Evolutionary conservation across 441 rosid species (phyloP).

Genomic region (Eutrema salsugineum): DNA sequence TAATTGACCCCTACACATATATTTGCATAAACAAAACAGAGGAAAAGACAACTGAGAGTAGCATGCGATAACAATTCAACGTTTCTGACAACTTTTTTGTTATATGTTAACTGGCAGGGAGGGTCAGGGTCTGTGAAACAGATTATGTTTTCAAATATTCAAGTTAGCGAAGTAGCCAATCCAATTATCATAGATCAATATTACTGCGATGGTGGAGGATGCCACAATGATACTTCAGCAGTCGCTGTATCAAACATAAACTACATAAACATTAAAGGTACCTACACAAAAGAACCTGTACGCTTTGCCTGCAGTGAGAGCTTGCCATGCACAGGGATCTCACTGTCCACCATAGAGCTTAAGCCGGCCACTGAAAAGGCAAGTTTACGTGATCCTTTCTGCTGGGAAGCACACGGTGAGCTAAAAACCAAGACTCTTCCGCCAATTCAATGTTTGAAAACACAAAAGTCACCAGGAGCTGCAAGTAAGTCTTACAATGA

Average conservation of each 20-base stretch:
- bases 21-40: background rate
- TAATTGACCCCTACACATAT: conserved; percentile 13
- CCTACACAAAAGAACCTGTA: conserved; percentile 60
- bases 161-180: conserved; percentile 58
- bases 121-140: conserved; percentile 74
- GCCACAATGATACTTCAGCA: conserved; percentile 67
- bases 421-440: conserved; percentile 50
- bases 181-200: conserved; percentile 90
- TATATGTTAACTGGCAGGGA: conserved; percentile 47
- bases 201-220: conserved; percentile 61
- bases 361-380: conserved; percentile 35
- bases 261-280: conserved; percentile 69
- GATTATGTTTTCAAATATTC: conserved; percentile 76
- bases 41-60: background rate
- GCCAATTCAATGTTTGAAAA: conserved; percentile 55
- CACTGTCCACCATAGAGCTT: conserved; percentile 54
- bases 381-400: conserved; percentile 48
- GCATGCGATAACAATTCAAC: conserved; percentile 2
- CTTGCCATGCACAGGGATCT: conserved; percentile 67
- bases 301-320: conserved; percentile 80
- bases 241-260: conserved; percentile 69
- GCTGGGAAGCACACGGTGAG: conserved; percentile 73
- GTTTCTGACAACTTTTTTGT: conserved; percentile 3
- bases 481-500: conserved; percentile 23
- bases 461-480: conserved; percentile 37